Evolutionary conservation across 768 basidiomycete genomes (phyloP), one percentile per base, ranked within the genome.

Genomic region (Auricularia sp.): DNA sequence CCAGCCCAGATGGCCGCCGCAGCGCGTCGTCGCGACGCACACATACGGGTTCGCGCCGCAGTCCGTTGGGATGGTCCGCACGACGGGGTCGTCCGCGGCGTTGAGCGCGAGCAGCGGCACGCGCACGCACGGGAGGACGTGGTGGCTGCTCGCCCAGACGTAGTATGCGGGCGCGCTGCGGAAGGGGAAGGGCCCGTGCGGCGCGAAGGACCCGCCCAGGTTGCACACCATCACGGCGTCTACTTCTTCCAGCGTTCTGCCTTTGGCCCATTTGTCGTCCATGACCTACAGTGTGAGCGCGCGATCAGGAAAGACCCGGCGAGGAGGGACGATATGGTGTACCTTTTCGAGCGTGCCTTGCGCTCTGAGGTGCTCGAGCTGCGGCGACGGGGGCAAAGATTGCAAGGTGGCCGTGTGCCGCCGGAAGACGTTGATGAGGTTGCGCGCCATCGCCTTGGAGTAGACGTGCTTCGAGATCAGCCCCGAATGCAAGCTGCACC

Each of bases 1-100:
- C 90, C 90, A 95, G 44, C 92, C 92, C 16, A 93, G 79, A 76
- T 92, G 90, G 0, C 90, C 90, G 1, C 90, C 92, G 24, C 78
- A 75, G 36, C 77, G 73, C 0, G 92, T 91, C 59, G 87, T 71
- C 24, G 77, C 85, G 76, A 87, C 83, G 3, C 83, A 77, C 14
- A 86, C 81, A 70, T 81, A 81, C 62, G 70, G 54, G 68, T 83
- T 84, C 33, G 78, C 80, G 65, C 77, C 80, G 6, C 78, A 79
- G 65, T 85, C 79, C 72, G 81, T 79, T 36, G 88, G 89, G 45
- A 87, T 78, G 63, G 82, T 77, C 58, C 78, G 80, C 24, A 91
- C 85, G 51, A 92, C 81, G 21, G 91, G 91, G 73, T 92, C 91
- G 72, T 92, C 89, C 29, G 80, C 81, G 18, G 91, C 82, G 70